Base-by-base conservation (phyloP, 257 asterid species). In the Ballota nigra region DNA sequence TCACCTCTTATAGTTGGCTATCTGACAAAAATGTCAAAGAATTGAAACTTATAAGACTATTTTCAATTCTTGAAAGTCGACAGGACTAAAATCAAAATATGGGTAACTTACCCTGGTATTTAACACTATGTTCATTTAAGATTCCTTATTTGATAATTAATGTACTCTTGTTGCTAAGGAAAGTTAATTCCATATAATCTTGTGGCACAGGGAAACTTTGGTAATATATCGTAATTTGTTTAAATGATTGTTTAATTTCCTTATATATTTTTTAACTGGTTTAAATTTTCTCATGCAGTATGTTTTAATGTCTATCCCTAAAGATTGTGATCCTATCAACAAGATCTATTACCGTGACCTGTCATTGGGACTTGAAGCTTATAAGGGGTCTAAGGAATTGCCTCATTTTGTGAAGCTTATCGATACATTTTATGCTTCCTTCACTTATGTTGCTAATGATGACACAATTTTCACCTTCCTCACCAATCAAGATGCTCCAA, bases 401-500 rank as follows among this genome's bases (percentile, higher is more conserved):
- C 96, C 86, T 73, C 97, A 97, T 66, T 91, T 91, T 75, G 86
- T 78, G 75, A 94, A 86, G 85, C 95, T 94, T 69, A 75, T 94
- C 8, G 95, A 89, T 63, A 82, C 71, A 4, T 91, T 91, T 63
- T 97, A 86, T 31, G 99, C 99, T 74, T 80, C 79, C 56, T 94
- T 89, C 67, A 63, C 59, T 9, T 75, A 76, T 51, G 85, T 89
- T 75, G 96, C 99, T 6, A 88, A 94, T 83, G 94, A 91, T 56
- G 92, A 81, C 43, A 76, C 97, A 0, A 23, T 86, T 59, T 91
- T 89, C 82, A 94, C 97, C 52, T 91, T 94, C 53, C 86, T 71
- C 64, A 85, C 97, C 16, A 91, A 89, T 73, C 88, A 91, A 80
- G 87, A 86, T 76, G 95, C 99, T 72, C 97, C 99, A 18, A 88